Evolutionary conservation across 352 stramenopile species (phyloP), one percentile per base, ranked within the genome.

Genomic region (Phytopythium oedochilum): DNA sequence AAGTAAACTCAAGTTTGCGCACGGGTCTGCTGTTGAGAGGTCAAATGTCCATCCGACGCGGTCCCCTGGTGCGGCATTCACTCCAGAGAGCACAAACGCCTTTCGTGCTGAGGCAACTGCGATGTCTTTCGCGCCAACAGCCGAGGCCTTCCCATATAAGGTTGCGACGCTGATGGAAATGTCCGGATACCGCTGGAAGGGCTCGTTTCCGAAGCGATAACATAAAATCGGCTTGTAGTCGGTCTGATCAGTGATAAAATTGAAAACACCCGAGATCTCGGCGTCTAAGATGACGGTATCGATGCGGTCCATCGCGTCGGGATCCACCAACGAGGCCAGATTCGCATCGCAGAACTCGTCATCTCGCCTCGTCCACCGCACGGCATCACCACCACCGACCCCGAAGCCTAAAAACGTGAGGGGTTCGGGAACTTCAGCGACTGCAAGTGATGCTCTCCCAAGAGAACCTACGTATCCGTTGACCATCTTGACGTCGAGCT

Each of bases 341-440:
- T 81, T 71, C 22, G 55, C 81, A 49, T 85, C 74, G 20, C 79
- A 89, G 25, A 85, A 74, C 40, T 84, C 70, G 53, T 86, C 52
- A 9, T 64, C 64, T 10, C 51, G 53, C 6, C 70, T 55, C 31
- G 84, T 78, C 79, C 79, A 89, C 9, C 79, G 65, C 1, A 89
- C 73, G 56, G 71, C 53, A 31, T 89, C 79, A 2, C 64, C 73
- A 17, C 45, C 43, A 4, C 31, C 53, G 5, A 88, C 45, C 0
- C 79, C 75, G 28, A 64, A 84, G 0, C 79, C 76, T 29, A 75
- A 59, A 22, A 88, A 89, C 8, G 61, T 85, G 15, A 89, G 61
- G 7, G 76, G 74, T 25, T 89, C 77, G 0, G 75, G 48, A 5
- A 89, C 71, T n/a, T 67, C 60, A 0, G 71, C 74, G 9, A 88